phyloP scores from a whole-genome alignment of 2,329 filamentous ascomycete genomes.

The Aspergillus alliaceus region DNA sequence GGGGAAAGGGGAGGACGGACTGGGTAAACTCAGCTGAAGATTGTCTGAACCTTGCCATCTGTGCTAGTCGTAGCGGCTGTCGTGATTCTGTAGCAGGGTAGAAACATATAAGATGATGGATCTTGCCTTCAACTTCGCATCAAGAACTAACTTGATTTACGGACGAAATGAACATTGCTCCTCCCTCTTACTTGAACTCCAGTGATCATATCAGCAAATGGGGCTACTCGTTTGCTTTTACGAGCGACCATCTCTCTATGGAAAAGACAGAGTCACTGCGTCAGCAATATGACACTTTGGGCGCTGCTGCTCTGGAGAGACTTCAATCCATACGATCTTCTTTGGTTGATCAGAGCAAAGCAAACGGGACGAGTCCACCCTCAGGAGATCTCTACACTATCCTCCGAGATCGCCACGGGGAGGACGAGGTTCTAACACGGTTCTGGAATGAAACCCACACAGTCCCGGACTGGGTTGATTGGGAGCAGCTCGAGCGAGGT shows the following conservation, averaged over 20 bases:
- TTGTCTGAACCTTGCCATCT: background rate
- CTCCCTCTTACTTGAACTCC: background rate
- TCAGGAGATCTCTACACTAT: constrained; percentile 59
- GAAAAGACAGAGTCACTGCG: constrained; percentile 13
- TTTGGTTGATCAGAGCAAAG: constrained; percentile 9
- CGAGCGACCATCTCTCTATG: constrained; percentile 10
- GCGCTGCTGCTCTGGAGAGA: constrained; percentile 11
- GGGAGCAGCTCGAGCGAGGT: constrained; percentile 69
- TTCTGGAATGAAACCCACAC: constrained; percentile 67
- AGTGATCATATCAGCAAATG: constrained; percentile 14
- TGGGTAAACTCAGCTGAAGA: background rate
- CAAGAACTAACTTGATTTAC: background rate
- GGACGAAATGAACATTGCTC: background rate
- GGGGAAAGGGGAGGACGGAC: background rate
- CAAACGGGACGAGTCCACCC: constrained; percentile 1
- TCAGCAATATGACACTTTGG: constrained; percentile 17
- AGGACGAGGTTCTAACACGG: constrained; percentile 53
- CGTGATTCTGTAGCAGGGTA: background rate
- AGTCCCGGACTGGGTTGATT: constrained; percentile 72
- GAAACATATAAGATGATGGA: background rate
- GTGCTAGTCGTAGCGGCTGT: background rate
- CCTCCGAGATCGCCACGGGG: constrained; percentile 56
- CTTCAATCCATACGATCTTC: constrained; percentile 12
- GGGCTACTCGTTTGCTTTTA: constrained; percentile 20
- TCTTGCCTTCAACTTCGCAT: background rate